These are phyloP conservation scores for Yamagishiella unicocca DNA, from an alignment of 139 green algal genomes.

Conservation along the genomic window DNA sequence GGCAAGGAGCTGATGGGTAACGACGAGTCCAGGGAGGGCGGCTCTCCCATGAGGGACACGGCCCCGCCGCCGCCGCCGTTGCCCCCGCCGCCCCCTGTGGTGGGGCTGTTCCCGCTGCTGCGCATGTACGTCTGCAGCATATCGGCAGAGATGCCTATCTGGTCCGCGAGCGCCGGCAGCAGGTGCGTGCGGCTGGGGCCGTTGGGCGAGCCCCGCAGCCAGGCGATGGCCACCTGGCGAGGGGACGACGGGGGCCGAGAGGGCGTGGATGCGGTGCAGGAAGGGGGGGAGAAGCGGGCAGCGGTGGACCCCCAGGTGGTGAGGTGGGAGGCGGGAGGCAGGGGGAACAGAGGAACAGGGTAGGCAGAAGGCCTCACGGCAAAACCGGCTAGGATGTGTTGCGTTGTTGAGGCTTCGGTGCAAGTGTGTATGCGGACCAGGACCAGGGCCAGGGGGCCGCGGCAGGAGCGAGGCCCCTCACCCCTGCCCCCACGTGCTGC, in stretches of 20 bases:
- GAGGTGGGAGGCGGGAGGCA: too few relatives aligned
- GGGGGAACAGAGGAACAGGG: too few relatives aligned
- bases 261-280: too few relatives aligned
- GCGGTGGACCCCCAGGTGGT: too few relatives aligned
- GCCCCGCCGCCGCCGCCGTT: neutral
- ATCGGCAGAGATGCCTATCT: slow-evolving; percentile 13
- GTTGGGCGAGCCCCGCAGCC: slow-evolving; percentile 17
- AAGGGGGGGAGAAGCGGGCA: too few relatives aligned
- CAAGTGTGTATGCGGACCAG: too few relatives aligned
- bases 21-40: neutral
- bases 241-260: neutral
- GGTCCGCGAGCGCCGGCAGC: slow-evolving; percentile 2
- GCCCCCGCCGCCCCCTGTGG: neutral
- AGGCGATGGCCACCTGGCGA: slow-evolving; percentile 3
- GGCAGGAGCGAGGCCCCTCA: too few relatives aligned
- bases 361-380: too few relatives aligned
- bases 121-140: slow-evolving; percentile 20
- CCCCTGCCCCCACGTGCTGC: too few relatives aligned
- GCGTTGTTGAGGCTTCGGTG: too few relatives aligned
- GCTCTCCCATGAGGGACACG: slow-evolving; percentile 1
- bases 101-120: neutral
- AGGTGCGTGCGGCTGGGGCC: neutral
- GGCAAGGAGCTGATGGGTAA: neutral
- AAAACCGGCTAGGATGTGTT: too few relatives aligned
- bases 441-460: too few relatives aligned